A percentile compares a stretch with the other conserved stretches of the same genome.
phyloP scores from a whole-genome alignment of 140 eudicot genomes.

The Bidens hawaiensis region DNA sequence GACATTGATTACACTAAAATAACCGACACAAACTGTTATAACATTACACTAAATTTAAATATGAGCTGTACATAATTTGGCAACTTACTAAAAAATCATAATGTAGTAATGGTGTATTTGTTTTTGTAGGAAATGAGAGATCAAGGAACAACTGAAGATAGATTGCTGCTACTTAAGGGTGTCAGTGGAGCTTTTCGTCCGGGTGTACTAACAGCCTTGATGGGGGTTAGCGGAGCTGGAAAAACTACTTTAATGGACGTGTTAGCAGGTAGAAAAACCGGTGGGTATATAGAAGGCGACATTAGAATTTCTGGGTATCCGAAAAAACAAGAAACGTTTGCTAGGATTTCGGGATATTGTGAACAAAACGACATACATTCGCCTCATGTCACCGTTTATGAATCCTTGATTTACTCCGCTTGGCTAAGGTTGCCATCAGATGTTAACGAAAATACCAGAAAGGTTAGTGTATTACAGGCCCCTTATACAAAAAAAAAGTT shows the following conservation, averaged over 20 bases:
- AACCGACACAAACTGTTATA: background rate
- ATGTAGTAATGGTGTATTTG: background rate
- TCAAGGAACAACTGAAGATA: slow-evolving; percentile 38
- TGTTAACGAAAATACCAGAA: slow-evolving; percentile 34
- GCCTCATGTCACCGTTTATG: slow-evolving; percentile 58
- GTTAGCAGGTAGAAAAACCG: slow-evolving; percentile 62
- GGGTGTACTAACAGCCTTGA: slow-evolving; percentile 60
- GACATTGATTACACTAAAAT: no score
- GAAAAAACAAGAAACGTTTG: slow-evolving; percentile 58
- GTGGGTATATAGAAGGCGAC: slow-evolving; percentile 54
- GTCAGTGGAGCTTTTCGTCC: slow-evolving; percentile 69
- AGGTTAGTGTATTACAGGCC: slow-evolving; percentile 15
- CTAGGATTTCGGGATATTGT: slow-evolving; percentile 62
- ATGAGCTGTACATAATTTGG: no score
- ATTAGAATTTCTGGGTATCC: slow-evolving; percentile 53
- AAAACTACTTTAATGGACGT: slow-evolving; percentile 74
- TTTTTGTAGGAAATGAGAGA: slow-evolving; percentile 46
- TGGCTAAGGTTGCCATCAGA: slow-evolving; percentile 54
- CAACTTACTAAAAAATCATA: background rate
- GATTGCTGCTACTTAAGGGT: slow-evolving; percentile 41
- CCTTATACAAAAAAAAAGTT: background rate
- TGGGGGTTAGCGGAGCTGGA: slow-evolving; percentile 90
- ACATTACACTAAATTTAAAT: no score
- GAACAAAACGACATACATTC: slow-evolving; percentile 73
- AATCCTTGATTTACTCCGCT: slow-evolving; percentile 55